Base-by-base conservation (phyloP, 495 filamentous ascomycete species). In the Penicillium argentinense region DNA sequence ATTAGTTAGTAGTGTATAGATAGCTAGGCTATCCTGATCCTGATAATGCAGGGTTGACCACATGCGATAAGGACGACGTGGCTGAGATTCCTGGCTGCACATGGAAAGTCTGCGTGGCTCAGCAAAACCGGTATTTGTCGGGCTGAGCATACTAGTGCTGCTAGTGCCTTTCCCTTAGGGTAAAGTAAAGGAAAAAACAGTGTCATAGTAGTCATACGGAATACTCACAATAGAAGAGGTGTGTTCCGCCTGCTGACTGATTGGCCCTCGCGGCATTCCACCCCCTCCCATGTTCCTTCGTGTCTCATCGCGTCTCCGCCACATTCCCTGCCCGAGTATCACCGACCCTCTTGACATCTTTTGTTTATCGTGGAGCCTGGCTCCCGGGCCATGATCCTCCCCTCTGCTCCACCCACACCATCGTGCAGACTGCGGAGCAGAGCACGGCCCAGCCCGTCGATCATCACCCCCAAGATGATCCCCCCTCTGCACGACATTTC, bases 401-500 rank as follows among this genome's bases (percentile, higher is more conserved):
- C 30, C 6, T 8, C 17, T 19, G 18, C 33, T 36, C 33, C 33
- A 36, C 33, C 33, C 33, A 36, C 33, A 36, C 33, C 33, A 21
- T 36, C 33, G 33, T 36, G 33, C 33, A 36, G 21, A 16, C 14
- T 37, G 39, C 44, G 52, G 53, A 53, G 34, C 27, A 47, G 29
- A 53, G 27, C 52, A 62, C 47, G 56, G 60, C 47, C 60, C 60
- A 63, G 55, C 53, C 57, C 29, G 49, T 49, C 49, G 59, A 54
- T 57, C 53, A 51, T 38, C 38, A 42, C 19, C 49, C 53, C 42
- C 42, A 42, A 34, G 39, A 56, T 48, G 56, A 60, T 63, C 59
- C 50, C 46, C 53, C 46, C 45, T 48, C 59, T 59, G 59, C 59
- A 62, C 59, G 56, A 62, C 56, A 62, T 62, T 39, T 45, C n/a